phyloP scores from a whole-genome alignment of 805 yeast species.

The Candida montana region DNA sequence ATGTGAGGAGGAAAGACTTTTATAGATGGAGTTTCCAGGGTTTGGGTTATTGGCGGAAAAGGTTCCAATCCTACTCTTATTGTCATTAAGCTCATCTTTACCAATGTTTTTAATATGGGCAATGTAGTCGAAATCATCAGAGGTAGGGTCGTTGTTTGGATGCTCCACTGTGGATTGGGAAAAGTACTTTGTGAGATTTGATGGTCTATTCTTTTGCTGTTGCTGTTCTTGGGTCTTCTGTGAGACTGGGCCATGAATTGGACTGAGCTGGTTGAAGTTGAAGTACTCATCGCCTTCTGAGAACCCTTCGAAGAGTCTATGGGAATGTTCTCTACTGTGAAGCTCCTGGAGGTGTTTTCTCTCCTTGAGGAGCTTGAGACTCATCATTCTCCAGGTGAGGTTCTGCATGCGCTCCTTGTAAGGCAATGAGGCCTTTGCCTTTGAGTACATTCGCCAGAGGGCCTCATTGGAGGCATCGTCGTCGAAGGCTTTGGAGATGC shows the following conservation, averaged over 20 bases:
- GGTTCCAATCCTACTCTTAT: neutral
- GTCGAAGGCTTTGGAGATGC: constrained; percentile 23
- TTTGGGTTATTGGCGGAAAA: neutral
- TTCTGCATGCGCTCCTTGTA: constrained; percentile 76
- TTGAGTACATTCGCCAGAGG: constrained; percentile 78
- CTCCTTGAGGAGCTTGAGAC: constrained; percentile 31
- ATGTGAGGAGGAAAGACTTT: constrained; percentile 1
- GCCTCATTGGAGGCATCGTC: constrained; percentile 43
- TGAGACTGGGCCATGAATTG: neutral
- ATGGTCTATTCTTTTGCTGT: constrained; percentile 14
- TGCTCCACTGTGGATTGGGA: constrained; percentile 7
- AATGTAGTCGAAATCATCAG: constrained; percentile 57
- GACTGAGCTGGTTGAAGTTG: constrained; percentile 12
- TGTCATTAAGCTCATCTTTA: constrained; percentile 27
- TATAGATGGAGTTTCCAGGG: constrained; percentile 2
- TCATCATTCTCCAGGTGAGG: constrained; percentile 85
- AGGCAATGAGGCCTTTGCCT: constrained; percentile 70
- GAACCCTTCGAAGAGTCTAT: constrained; percentile 1
- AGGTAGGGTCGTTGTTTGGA: constrained; percentile 35
- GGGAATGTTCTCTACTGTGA: neutral
- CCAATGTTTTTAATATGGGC: constrained; percentile 59
- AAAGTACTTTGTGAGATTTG: constrained; percentile 23
- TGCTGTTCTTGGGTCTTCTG: neutral
- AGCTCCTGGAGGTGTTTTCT: neutral
- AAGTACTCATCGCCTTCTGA: constrained; percentile 22